phyloP scores from a whole-genome alignment of 2,329 filamentous ascomycete species.

The Ascochyta pisi region DNA sequence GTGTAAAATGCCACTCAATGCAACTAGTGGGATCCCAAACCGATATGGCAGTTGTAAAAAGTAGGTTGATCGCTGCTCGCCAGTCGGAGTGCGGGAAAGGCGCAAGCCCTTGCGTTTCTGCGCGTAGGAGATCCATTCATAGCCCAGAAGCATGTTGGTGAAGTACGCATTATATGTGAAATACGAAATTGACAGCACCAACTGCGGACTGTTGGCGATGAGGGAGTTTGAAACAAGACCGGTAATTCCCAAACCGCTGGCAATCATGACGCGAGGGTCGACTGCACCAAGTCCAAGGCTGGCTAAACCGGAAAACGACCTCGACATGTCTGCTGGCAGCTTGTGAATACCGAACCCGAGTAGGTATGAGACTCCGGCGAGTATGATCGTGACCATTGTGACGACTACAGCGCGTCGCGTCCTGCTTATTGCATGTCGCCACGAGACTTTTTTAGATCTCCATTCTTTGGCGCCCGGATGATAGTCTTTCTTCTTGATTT shows the following conservation, averaged over 20 bases:
- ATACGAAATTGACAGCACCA: constrained; percentile 56
- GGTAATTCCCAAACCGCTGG: not conserved
- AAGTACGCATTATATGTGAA: constrained; percentile 54
- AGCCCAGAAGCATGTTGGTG: constrained; percentile 55
- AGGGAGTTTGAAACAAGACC: constrained; percentile 32
- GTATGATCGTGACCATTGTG: not conserved
- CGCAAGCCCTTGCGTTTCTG: constrained; percentile 40
- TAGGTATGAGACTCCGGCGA: not conserved
- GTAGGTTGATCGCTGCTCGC: constrained; percentile 48
- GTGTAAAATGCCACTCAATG: constrained; percentile 45
- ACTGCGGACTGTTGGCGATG: constrained; percentile 56
- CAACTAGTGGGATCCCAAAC: constrained; percentile 48
- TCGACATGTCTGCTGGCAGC: not conserved
- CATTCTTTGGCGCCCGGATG: not conserved
- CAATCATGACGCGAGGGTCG: constrained; percentile 9
- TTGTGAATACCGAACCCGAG: not conserved
- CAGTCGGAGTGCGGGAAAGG: constrained; percentile 39
- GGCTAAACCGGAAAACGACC: not conserved
- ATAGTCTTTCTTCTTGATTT: not conserved
- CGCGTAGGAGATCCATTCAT: constrained; percentile 56
- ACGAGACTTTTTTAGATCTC: not conserved
- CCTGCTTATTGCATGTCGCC: not conserved
- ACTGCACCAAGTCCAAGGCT: not conserved
- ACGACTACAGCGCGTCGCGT: not conserved
- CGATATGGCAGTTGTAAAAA: constrained; percentile 52